Conservation (phyloP, 2,329 filamentous ascomycete species). For the Lasiodiplodia gonubiensis region DNA sequence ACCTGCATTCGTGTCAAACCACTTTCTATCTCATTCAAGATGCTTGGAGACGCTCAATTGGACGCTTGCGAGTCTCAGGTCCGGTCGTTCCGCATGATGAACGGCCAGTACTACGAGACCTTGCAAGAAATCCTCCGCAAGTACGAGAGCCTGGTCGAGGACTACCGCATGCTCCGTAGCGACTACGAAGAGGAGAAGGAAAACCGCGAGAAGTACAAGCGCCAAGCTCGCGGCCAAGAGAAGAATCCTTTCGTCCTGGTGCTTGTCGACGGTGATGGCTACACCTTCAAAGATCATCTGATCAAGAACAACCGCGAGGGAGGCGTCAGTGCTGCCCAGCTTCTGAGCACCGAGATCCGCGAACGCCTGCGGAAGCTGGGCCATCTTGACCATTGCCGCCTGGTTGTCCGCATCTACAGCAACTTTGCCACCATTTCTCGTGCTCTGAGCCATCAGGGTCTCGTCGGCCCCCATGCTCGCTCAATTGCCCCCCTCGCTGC, state of each 20-base stretch:
- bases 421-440: conserved; percentile 62
- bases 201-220: conserved; percentile 30
- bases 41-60: conserved; percentile 26
- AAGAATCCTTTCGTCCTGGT: conserved; percentile 66
- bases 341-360: conserved; percentile 59
- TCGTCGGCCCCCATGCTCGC: conserved; percentile 61
- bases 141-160: conserved; percentile 26
- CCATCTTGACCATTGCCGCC: conserved; percentile 56
- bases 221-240: conserved; percentile 41
- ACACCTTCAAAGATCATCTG: conserved; percentile 60
- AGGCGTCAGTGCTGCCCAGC: conserved; percentile 61
- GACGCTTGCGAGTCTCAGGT: conserved; percentile 27
- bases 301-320: conserved; percentile 58
- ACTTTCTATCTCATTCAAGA: neutral
- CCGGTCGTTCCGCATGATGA: conserved; percentile 18
- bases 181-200: conserved; percentile 31
- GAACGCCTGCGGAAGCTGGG: conserved; percentile 47
- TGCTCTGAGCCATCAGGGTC: conserved; percentile 54
- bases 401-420: conserved; percentile 63
- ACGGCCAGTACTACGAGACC: conserved; percentile 23
- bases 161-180: conserved; percentile 26
- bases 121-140: conserved; percentile 26
- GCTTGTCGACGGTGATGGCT: conserved; percentile 67
- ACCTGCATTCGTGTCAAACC: neutral
- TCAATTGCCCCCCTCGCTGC: conserved; percentile 62